Base-by-base conservation (phyloP, 2,329 filamentous ascomycete species). In the Exserohilum turcica region DNA sequence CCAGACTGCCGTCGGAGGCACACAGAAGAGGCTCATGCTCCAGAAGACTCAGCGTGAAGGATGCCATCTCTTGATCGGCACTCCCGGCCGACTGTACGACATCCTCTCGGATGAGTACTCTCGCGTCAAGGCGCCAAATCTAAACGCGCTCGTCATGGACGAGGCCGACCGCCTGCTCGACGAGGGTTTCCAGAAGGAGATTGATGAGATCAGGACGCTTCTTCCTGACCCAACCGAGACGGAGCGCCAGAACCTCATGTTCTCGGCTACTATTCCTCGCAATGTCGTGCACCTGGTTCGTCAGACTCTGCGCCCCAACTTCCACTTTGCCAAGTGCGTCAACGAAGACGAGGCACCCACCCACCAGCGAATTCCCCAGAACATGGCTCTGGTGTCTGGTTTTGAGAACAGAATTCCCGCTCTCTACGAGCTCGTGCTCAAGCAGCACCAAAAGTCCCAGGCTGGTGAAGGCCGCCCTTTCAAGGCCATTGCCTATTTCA, bases 401-500 rank as follows among this genome's bases (percentile, higher is more conserved):
- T 87, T 90, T 70, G 87, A 91, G 66, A 95, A 97, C 72, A 77
- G 87, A 36, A 80, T 91, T 56, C 91, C 94, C 13, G 77, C 88
- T 2, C 73, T 97, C 16, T 81, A 94, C 48, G 92, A 97, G 74
- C 81, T 97, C 45, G 78, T 87, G 40, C 78, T 86, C 48, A 82
- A 83, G 31, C 86, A 89, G 63, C 73, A 81, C n/a, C 63, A 79
- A 27, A 76, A 78, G 19, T 71, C 72, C 56, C 63, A 63, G 73
- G 58, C 67, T 74, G 57, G 76, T 80, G 57, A 73, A 65, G 65
- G 57, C 3, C 74, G 74, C 13, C 90, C 91, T 0, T 97, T 97
- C 84, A 99, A 99, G 81, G 91, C 91, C n/a, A 95, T 99, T 55
- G 79, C 96, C 36, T 99, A 96, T 78, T 88, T 93, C 73, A 90